These are phyloP conservation scores for Pseudogymnoascus sp. DNA, from an alignment of 2,329 filamentous ascomycete species.

Conservation along the genomic window DNA sequence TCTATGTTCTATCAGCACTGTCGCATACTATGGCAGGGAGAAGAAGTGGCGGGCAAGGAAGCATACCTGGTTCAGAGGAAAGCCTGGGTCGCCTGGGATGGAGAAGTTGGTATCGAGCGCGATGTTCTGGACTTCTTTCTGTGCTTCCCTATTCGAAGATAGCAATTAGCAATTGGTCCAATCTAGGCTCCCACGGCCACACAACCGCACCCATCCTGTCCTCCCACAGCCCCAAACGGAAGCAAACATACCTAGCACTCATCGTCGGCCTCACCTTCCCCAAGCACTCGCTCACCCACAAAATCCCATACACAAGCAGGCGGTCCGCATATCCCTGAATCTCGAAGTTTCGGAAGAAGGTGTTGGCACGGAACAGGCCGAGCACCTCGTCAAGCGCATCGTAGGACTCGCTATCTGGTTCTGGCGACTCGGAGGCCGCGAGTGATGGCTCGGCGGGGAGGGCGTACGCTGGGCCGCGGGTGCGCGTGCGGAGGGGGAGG, in stretches of 20 bases:
- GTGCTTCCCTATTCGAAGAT: conserved; percentile 35
- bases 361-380: conserved; percentile 90
- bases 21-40: background rate
- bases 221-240: background rate
- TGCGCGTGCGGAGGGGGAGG: conserved; percentile 87
- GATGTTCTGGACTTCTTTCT: conserved; percentile 76
- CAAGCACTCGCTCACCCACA: conserved; percentile 87
- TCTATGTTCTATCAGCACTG: conserved; percentile 35
- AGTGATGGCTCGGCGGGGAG: conserved; percentile 48
- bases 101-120: conserved; percentile 91
- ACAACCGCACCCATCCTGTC: background rate
- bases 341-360: conserved; percentile 98
- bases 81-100: conserved; percentile 85
- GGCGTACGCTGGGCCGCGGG: conserved; percentile 87
- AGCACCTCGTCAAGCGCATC: conserved; percentile 94
- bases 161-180: conserved; percentile 5
- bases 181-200: background rate
- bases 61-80: conserved; percentile 78
- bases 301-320: conserved; percentile 90
- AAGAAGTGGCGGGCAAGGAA: background rate
- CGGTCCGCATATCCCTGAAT: conserved; percentile 94
- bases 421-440: conserved; percentile 45
- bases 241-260: conserved; percentile 46
- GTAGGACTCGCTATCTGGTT: conserved; percentile 86
- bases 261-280: conserved; percentile 75